These are phyloP conservation scores for Termitomyces sp. DNA, from an alignment of 768 basidiomycete genomes.

Conservation along the genomic window DNA sequence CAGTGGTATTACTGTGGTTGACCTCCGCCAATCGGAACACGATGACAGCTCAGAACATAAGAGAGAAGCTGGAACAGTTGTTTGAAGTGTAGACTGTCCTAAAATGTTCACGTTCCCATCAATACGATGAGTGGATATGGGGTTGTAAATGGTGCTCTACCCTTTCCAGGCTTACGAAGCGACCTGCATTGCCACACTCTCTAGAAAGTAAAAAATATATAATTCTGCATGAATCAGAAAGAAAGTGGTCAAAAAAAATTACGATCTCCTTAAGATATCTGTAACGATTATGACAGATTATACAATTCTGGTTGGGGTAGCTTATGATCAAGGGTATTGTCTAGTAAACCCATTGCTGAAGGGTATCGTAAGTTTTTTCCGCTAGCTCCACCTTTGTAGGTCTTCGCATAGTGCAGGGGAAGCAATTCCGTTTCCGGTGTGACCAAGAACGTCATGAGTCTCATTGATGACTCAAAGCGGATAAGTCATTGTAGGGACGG, in stretches of 20 bases:
- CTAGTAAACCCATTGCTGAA: neutral
- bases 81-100: neutral
- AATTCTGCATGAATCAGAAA: too few relatives aligned
- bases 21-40: neutral
- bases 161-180: too few relatives aligned
- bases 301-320: too few relatives aligned
- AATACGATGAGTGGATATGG: neutral
- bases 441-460: conserved; percentile 1
- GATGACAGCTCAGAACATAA: neutral
- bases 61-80: neutral
- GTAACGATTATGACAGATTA: too few relatives aligned
- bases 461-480: neutral
- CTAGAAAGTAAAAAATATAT: too few relatives aligned
- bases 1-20: conserved; percentile 1
- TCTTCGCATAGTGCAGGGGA: neutral
- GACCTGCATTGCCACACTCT: too few relatives aligned
- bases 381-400: neutral
- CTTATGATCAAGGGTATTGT: too few relatives aligned
- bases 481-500: neutral
- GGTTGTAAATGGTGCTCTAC: too few relatives aligned
- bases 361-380: too few relatives aligned
- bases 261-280: too few relatives aligned
- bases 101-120: too few relatives aligned
- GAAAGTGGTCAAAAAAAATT: too few relatives aligned
- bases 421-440: neutral